Evolutionary conservation across 2,329 filamentous ascomycete genomes (phyloP), one percentile per base, ranked within the genome.

Genomic region (Dryadomyces sulphureus): DNA sequence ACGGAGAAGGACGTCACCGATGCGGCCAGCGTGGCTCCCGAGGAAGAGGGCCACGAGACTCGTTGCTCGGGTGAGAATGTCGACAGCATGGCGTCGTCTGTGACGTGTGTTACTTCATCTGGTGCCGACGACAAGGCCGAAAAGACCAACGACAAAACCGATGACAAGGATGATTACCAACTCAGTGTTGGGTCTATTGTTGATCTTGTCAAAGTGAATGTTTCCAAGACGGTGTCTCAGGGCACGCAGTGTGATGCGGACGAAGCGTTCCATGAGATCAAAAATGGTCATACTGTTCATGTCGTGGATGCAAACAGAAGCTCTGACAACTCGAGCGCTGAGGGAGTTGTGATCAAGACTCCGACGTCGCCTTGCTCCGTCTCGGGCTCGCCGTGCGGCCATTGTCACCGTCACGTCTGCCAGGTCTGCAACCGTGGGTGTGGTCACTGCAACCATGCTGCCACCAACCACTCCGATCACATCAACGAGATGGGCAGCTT

Each of bases 161-260:
- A 12, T 5, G 21, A n/a, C 8, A 20, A 39, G 4, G 41, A 47
- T 2, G 51, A 53, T 39, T 44, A 30, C 1, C 47, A 45, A 1
- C 51, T 49, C 2, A 49, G 47, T 3, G 51, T 53, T 5, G 51
- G 51, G 17, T 49, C 51, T 6, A 45, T 50, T 8, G 8, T 43
- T 4, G 50, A 50, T 11, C 44, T 47, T 32, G 5, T 32, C 9
- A 32, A 32, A 30, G 25, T 30, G 25, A 30, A 30, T 9, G 27
- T 4, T 32, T 32, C 27, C 11, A 32, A 32, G 27, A 8, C 27
- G 7, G 27, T 14, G 27, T 8, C 27, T 32, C 27, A 9, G 6
- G 11, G 16, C 9, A 14, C 16, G 27, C 27, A 32, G 11, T 7
- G 27, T 8, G 7, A 4, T 14, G 16, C 27, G 4, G 27, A 32